A percentile compares a stretch with the other conserved stretches of the same genome.
phyloP scores from a whole-genome alignment of 768 basidiomycete species.

The Paxillus ammoniavirescens region DNA sequence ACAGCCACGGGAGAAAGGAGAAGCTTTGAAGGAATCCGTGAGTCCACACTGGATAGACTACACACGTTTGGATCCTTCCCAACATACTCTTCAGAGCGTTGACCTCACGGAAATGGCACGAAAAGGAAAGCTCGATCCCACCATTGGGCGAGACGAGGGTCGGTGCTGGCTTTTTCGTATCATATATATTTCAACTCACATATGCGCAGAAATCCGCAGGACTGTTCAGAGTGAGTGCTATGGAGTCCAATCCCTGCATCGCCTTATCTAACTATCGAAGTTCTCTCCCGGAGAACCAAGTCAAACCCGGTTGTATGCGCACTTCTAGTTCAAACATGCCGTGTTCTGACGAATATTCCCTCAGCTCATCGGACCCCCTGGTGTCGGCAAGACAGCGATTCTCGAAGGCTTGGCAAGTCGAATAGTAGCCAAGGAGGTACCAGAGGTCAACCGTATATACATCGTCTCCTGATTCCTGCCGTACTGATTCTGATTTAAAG shows the following conservation, averaged over 20 bases:
- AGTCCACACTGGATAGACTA: slow-evolving; percentile 36
- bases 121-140: slow-evolving; percentile 85
- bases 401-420: slow-evolving; percentile 86
- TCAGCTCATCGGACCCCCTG: slow-evolving; percentile 80
- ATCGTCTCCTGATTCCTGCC: background rate
- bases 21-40: slow-evolving; percentile 80
- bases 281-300: slow-evolving; percentile 86
- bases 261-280: slow-evolving; percentile 32
- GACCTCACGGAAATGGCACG: slow-evolving; percentile 84
- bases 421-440: slow-evolving; percentile 87
- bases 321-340: background rate
- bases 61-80: background rate
- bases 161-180: background rate
- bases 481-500: slow-evolving; percentile 35
- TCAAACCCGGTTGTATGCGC: slow-evolving; percentile 80
- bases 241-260: background rate
- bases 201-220: slow-evolving; percentile 70
- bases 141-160: slow-evolving; percentile 88
- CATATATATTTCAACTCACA: background rate
- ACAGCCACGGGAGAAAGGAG: slow-evolving; percentile 73
- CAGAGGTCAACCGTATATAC: slow-evolving; percentile 55
- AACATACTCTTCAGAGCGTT: slow-evolving; percentile 50
- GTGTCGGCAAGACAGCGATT: slow-evolving; percentile 92
- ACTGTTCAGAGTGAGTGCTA: slow-evolving; percentile 79
- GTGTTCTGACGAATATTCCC: background rate